A percentile compares a stretch with the other conserved stretches of the same genome.
phyloP scores from a whole-genome alignment of 176 grass and related monocot genomes.

The Elaeis guineensis region DNA sequence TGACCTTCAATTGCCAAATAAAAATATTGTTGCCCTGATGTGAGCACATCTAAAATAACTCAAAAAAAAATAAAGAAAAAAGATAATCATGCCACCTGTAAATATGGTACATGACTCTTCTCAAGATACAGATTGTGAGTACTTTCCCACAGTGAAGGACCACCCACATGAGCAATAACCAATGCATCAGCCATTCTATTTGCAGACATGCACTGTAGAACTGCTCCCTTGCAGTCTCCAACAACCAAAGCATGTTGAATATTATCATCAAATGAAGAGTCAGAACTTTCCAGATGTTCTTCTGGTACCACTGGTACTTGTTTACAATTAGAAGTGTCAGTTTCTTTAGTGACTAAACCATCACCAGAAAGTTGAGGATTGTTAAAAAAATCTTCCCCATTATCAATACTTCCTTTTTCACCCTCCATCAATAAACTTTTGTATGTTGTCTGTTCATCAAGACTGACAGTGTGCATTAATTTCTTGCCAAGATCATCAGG shows the following conservation, averaged over 20 bases:
- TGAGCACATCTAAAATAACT: too few species aligned
- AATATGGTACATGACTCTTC: constrained; percentile 64
- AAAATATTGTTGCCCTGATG: too few species aligned
- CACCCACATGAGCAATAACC: constrained; percentile 94
- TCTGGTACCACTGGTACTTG: constrained; percentile 30
- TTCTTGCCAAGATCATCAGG: constrained; percentile 52
- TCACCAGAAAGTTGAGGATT: constrained; percentile 64
- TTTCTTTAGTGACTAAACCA: constrained; percentile 34
- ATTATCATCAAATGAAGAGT: constrained; percentile 61
- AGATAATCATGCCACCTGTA: constrained; percentile 42
- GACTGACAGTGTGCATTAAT: constrained; percentile 42
- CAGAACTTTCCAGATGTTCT: constrained; percentile 35
- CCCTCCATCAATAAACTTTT: constrained; percentile 13
- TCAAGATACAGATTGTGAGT: constrained; percentile 76
- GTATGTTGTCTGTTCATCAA: constrained; percentile 24
- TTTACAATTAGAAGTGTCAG: constrained; percentile 26
- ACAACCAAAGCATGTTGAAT: constrained; percentile 93
- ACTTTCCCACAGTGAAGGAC: constrained; percentile 72
- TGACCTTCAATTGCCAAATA: too few species aligned
- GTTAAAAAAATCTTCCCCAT: constrained; percentile 97
- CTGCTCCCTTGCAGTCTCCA: constrained; percentile 91
- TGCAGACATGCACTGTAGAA: constrained; percentile 62
- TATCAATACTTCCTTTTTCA: constrained; percentile 39
- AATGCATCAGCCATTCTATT: constrained; percentile 99
- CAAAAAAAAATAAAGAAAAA: too few species aligned